A percentile compares a stretch with the other conserved stretches of the same genome.
Evolutionary conservation across 1,284 basidiomycete genomes (phyloP).

Genomic region (Pseudomicrostroma phylloplanum): DNA sequence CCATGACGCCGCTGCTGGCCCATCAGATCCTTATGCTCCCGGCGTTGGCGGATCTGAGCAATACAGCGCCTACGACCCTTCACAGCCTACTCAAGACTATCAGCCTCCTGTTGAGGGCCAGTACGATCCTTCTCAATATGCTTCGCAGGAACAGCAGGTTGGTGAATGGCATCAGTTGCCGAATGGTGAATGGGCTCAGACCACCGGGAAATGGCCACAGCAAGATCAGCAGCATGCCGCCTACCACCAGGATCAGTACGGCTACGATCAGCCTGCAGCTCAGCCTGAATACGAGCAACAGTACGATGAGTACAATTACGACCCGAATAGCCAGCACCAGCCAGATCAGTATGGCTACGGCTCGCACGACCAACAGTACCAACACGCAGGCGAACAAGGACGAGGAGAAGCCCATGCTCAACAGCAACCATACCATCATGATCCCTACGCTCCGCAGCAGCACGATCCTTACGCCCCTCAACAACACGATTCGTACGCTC

Average conservation of each 20-base stretch:
- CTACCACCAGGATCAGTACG: neutral
- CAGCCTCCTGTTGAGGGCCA: neutral
- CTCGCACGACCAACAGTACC: conserved; percentile 6
- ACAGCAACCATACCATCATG: conserved; percentile 8
- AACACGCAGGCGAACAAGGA: conserved; percentile 11
- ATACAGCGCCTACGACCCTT: neutral
- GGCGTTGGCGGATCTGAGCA: neutral
- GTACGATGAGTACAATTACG: conserved; percentile 3
- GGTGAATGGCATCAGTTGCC: neutral
- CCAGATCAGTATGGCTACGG: conserved; percentile 16
- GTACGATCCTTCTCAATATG: neutral
- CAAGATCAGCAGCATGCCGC: conserved; percentile 2
- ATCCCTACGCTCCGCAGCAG: conserved; percentile 4
- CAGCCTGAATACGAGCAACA: conserved; percentile 3
- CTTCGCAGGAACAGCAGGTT: neutral
- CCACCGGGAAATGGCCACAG: neutral
- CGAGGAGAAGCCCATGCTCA: conserved; percentile 13
- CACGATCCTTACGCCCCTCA: conserved; percentile 14
- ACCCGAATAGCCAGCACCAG: conserved; percentile 5
- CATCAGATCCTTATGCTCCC: neutral
- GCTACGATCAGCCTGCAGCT: neutral
- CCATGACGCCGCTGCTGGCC: neutral
- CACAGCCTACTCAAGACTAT: neutral
- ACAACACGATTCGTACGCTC: conserved; percentile 19
- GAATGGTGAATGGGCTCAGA: neutral